Evolutionary conservation across 805 yeast species (phyloP), one percentile per base, ranked within the genome.

Genomic region (Alloascoidea hylecoeti): DNA sequence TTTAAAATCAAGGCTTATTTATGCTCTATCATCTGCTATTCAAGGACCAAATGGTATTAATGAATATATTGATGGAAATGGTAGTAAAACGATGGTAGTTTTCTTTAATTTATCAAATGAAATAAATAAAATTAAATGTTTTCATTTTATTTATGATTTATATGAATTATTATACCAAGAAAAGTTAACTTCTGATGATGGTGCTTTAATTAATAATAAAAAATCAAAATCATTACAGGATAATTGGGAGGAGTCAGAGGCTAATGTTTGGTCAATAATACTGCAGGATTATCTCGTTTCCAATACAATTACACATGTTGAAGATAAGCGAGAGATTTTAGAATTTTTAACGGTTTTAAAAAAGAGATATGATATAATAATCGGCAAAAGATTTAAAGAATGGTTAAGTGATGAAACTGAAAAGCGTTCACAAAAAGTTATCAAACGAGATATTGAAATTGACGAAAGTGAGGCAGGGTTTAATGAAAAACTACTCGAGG

Each of bases 181-280:
- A n/a, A n/a, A n/a, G n/a, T n/a, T n/a, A n/a, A n/a, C n/a, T n/a
- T n/a, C n/a, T n/a, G n/a, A n/a, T n/a, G n/a, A n/a, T n/a, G n/a
- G n/a, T n/a, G n/a, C n/a, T n/a, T n/a, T n/a, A n/a, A n/a, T n/a
- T n/a, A n/a, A n/a, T n/a, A n/a, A n/a, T n/a, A n/a, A n/a, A n/a
- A n/a, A n/a, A n/a, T n/a, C n/a, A n/a, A n/a, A n/a, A n/a, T n/a
- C n/a, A n/a, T n/a, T n/a, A n/a, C n/a, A n/a, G n/a, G n/a, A n/a
- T n/a, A n/a, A n/a, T n/a, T 23, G 30, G 30, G 30, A 9, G n/a
- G n/a, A 23, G 9, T 23, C 30, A 23, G 30, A 23, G 30, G 30
- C 30, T 9, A n/a, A 23, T 9, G n/a, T n/a, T 23, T 23, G 30
- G 30, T 9, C 30, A 9, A 23, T 9, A 23, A 9, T 23, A n/a